Evolutionary conservation across 768 basidiomycete genomes (phyloP), one percentile per base, ranked within the genome.

Genomic region (Aureoboletus auriporus): DNA sequence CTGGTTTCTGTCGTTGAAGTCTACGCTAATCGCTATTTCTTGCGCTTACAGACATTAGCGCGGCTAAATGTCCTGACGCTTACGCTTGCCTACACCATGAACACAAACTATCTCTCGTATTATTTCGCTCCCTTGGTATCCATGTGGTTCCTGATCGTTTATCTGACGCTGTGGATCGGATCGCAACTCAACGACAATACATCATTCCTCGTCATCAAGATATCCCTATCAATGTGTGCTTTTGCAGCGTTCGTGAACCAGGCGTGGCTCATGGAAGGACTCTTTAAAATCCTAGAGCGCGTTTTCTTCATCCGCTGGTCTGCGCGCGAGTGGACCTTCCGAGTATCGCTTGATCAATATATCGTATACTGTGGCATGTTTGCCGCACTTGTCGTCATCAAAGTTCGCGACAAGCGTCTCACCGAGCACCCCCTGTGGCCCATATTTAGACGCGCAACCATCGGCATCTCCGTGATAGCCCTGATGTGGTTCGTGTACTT

Each of bases 41-140:
- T 43, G 13, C 61, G 84, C 44, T 46, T 43, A 11, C 61, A 84
- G 81, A 85, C 87, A 49, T 67, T 94, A 61, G 78, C 93, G 47
- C 82, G 93, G 16, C 71, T 94, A 49, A 96, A 95, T 69, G 68
- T 94, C 29, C 74, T 93, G 38, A 91, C 92, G 5, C 70, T 95
- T 44, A 69, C 83, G 23, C 77, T 96, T 40, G 85, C 86, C 8
- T 96, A 94, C 70, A 79, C 83, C 38, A 93, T 95, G 92, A 82
- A 93, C 71, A 92, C 90, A 49, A 78, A 91, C 66, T 96, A 93
- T 67, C 80, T 92, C 53, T 89, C 81, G 41, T 93, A 93, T 67
- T 95, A 93, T 69, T 93, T 93, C 60, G 78, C 90, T 9, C 93
- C 93, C 8, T 75, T 95, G 58, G 91, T 93, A 27, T 88, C 91